Evolutionary conservation across 805 yeast genomes (phyloP), one percentile per base, ranked within the genome.

Genomic region (Saturnispora sekii): DNA sequence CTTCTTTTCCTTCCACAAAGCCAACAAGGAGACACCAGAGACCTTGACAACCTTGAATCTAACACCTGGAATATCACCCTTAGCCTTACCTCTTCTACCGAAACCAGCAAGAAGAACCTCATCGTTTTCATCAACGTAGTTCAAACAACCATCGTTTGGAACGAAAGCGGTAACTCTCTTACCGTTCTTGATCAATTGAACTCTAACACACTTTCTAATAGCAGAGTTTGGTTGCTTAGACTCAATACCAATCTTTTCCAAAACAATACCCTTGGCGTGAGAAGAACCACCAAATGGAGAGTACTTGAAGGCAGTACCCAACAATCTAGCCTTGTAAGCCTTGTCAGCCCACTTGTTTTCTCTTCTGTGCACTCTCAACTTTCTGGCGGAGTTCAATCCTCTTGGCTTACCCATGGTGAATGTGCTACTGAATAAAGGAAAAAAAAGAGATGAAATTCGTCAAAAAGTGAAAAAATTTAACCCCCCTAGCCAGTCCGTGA

Each of bases 31-130:
- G 67, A 94, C 98, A 85, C 98, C 98, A 64, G 98, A 86, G 65
- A 93, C 99, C 82, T 93, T 93, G 72, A 93, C 99, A 72, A 93
- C 99, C 86, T 93, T 93, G 88, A 93, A 93, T 85, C 99, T 93
- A 71, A 93, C 99, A 87, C 99, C 99, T 74, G 98, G 98, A 70
- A 93, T 90, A 89, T 93, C 99, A 82, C 99, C 98, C 95, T 93
- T 93, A 74, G 98, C 98, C 83, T 93, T 93, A 81, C 98, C 98
- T 83, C 96, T 93, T 80, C 97, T 88, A 87, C 99, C 99, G 88
- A 93, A 93, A 82, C 99, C 99, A 67, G 99, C 97, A 65, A 93
- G 81, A 67, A 93, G 79, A 65, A 93, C 99, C 76, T 93, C 97
- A 78, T 93, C 99, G 81, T 93, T 93, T 80, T 93, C 97, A 72